Percentiles rank a stretch among this genome's conserved stretches.
Conservation (phyloP, 352 stramenopile genomes). For the Phytopythium helicoides region DNA sequence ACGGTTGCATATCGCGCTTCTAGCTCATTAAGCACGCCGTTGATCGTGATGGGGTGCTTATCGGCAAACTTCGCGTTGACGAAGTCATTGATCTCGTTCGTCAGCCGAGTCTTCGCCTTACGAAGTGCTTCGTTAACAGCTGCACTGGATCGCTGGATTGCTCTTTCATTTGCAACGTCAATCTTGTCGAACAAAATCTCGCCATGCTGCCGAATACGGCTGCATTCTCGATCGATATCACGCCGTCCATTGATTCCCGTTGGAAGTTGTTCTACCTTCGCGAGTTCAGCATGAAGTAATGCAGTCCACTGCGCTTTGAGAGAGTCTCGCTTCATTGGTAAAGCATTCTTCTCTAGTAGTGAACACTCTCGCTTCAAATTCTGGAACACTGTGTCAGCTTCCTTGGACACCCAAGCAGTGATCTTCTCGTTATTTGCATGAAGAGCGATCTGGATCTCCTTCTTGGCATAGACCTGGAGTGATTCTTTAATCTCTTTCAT, state of each 20-base stretch:
- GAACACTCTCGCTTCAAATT: conserved; percentile 52
- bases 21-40: conserved; percentile 53
- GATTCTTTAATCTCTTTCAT: conserved; percentile 61
- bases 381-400: conserved; percentile 56
- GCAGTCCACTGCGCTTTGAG: conserved; percentile 51
- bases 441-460: conserved; percentile 69
- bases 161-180: conserved; percentile 69
- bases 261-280: conserved; percentile 49
- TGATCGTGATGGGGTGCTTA: conserved; percentile 50
- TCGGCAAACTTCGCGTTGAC: conserved; percentile 56
- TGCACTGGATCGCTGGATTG: conserved; percentile 55
- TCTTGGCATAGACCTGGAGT: conserved; percentile 46
- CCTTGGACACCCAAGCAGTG: conserved; percentile 34
- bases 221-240: conserved; percentile 48
- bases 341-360: conserved; percentile 48
- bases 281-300: conserved; percentile 42
- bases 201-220: conserved; percentile 57
- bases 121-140: conserved; percentile 51
- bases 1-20: conserved; percentile 24
- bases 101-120: conserved; percentile 57
- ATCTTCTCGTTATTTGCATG: conserved; percentile 76
- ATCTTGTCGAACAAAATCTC: conserved; percentile 70
- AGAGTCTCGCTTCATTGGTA: conserved; percentile 59
- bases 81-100: conserved; percentile 52
- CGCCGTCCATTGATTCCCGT: conserved; percentile 40